These are phyloP conservation scores for Nicotiana sylvestris DNA, from an alignment of 257 asterid genomes.

Conservation along the genomic window DNA sequence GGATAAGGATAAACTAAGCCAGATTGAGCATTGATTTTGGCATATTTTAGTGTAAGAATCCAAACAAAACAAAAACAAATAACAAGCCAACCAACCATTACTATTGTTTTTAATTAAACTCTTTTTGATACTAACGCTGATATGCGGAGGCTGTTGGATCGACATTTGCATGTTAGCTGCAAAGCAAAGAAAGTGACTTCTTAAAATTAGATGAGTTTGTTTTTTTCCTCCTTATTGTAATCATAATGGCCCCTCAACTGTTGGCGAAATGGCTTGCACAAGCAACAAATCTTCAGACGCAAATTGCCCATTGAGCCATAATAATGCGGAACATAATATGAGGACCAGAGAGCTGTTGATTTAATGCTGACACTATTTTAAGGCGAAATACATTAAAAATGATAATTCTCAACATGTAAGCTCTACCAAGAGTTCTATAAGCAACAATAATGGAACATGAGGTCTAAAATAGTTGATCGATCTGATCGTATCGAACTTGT, in stretches of 20 bases:
- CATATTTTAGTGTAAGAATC: not conserved
- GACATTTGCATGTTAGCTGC: slow-evolving; percentile 6
- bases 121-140: not conserved
- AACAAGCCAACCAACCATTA: not conserved
- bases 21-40: not conserved
- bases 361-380: not conserved
- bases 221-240: not conserved
- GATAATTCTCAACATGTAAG: not conserved
- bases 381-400: not conserved
- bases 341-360: not conserved
- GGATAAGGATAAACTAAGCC: not conserved
- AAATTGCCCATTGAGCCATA: slow-evolving; percentile 6
- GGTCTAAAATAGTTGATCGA: not conserved
- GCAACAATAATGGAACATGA: not conserved
- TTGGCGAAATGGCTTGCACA: not conserved
- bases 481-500: not conserved
- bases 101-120: not conserved
- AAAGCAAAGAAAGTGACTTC: not conserved
- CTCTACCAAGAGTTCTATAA: not conserved
- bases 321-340: slow-evolving; percentile 2
- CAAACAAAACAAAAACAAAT: not conserved
- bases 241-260: not conserved
- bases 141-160: not conserved
- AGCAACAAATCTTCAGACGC: not conserved
- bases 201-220: not conserved